Evolutionary conservation across 805 yeast species (phyloP), one percentile per base, ranked within the genome.

Genomic region (Groenewaldozyma salmanticensis): DNA sequence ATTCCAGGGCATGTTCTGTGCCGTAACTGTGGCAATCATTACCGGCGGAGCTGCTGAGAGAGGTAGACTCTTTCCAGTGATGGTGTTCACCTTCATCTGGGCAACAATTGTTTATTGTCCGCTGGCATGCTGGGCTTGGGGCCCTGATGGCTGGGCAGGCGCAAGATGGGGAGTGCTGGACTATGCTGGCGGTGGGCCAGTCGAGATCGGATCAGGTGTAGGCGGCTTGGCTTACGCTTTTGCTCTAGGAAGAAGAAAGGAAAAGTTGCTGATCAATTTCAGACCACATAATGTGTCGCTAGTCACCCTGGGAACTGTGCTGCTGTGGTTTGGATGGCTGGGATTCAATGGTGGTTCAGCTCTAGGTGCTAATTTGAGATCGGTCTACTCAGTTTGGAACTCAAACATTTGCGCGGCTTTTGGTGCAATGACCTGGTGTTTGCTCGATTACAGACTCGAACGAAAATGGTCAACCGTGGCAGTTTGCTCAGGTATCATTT

Each of bases 131-230:
- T 88, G 97, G 96, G 77, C 84, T 42, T 90, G 97, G 97, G 81
- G 86, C 42, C 57, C 83, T 1, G 79, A 79, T 35, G 97, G 98
- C 31, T 90, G 97, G 97, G 95, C 95, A 29, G 60, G 58, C 15
- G 72, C 71, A 50, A 70, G 77, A 52, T 90, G 95, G 78, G 96
- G 95, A 4, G 97, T 80, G 1, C 68, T 90, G 39, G 98, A 90
- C 60, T 90, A 84, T 61, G 98, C 98, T 19, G 98, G 98, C 22
- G 97, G 97, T 42, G 96, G 96, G 0, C 95, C 96, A 1, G 96
- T 90, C 21, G 97, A 90, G 60, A 85, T 92, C 42, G 71, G 84
- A 22, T 79, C 94, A 19, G 97, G 97, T 46, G 81, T 87, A 19
- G 82, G 86, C 27, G 96, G 95, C 1, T 79, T 90, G 52, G 95